phyloP scores from a whole-genome alignment of 2,329 filamentous ascomycete species.

The Boeremia lycopersici region DNA sequence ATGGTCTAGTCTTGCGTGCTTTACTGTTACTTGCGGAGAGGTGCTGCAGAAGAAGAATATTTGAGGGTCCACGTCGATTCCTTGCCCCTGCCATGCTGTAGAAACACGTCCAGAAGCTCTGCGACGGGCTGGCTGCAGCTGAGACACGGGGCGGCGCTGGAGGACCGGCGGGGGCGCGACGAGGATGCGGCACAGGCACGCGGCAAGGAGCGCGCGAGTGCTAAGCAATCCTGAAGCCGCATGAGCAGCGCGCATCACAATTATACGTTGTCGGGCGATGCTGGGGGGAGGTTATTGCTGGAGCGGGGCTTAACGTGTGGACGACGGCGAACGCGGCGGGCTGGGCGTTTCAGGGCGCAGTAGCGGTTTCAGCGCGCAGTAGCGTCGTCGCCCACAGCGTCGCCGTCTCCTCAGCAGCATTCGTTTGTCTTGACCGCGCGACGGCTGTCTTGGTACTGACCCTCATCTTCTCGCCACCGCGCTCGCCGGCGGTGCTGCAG shows the following conservation, averaged over 20 bases:
- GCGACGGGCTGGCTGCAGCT: constrained; percentile 8
- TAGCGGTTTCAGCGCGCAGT: constrained; percentile 6
- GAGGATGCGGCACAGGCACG: background rate
- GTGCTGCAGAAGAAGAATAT: background rate
- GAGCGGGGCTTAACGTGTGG: background rate
- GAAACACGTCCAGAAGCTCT: too few relatives aligned
- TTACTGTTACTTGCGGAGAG: too few relatives aligned
- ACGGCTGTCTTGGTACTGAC: constrained; percentile 13
- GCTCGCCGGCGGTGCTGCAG: background rate
- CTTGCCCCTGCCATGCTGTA: too few relatives aligned
- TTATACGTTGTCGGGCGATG: constrained; percentile 1
- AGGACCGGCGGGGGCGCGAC: background rate
- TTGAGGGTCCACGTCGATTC: too few relatives aligned
- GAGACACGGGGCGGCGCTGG: constrained; percentile 1
- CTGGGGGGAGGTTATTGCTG: constrained; percentile 2
- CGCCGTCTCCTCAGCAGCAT: constrained; percentile 8
- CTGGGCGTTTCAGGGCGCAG: constrained; percentile 8
- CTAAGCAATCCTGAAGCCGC: background rate
- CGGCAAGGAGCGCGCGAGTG: background rate
- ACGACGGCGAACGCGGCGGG: constrained; percentile 1
- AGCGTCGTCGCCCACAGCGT: constrained; percentile 12
- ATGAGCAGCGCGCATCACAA: constrained; percentile 9
- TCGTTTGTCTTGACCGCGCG: constrained; percentile 9
- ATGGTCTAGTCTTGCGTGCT: too few relatives aligned
- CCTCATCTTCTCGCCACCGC: constrained; percentile 10